A percentile compares a stretch with the other conserved stretches of the same genome.
These are phyloP conservation scores for Quercus berberidifolia DNA, from an alignment of 306 rosid genomes.

Conservation along the genomic window DNA sequence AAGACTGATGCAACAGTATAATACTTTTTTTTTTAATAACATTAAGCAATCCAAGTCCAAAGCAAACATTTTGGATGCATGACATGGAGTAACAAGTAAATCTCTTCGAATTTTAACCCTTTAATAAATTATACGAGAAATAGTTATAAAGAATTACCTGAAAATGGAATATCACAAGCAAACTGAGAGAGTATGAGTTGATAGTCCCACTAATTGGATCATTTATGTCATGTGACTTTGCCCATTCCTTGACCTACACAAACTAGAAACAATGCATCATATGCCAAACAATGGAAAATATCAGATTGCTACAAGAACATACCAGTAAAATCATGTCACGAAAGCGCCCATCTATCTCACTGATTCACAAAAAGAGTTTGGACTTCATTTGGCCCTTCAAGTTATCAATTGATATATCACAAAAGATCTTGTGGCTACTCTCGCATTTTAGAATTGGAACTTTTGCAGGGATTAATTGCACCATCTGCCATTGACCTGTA, in stretches of 20 bases:
- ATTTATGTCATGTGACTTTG: constrained; percentile 74
- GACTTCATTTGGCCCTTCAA: constrained; percentile 76
- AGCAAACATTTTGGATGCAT: constrained; percentile 9
- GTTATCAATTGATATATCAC: constrained; percentile 89
- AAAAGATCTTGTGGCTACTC: constrained; percentile 45
- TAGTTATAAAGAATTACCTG: constrained; percentile 55
- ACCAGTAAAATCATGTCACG: constrained; percentile 88
- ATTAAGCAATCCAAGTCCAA: constrained; percentile 20
- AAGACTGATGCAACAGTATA: neutral
- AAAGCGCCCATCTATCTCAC: constrained; percentile 68
- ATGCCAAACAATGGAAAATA: constrained; percentile 13
- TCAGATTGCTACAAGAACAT: constrained; percentile 27
- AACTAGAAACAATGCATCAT: constrained; percentile 33
- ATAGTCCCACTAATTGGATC: constrained; percentile 63
- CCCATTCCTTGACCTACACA: constrained; percentile 98
- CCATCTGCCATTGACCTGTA: constrained; percentile 62
- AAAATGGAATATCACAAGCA: constrained; percentile 87
- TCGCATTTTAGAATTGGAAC: constrained; percentile 77
- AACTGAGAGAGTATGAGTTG: constrained; percentile 79
- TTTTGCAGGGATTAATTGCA: constrained; percentile 58
- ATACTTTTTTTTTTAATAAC: neutral
- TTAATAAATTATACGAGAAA: neutral
- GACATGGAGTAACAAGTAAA: constrained; percentile 8
- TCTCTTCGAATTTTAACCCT: neutral
- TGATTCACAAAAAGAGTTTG: constrained; percentile 67